phyloP scores from a whole-genome alignment of 495 filamentous ascomycete genomes.

The Patellaria atrata region DNA sequence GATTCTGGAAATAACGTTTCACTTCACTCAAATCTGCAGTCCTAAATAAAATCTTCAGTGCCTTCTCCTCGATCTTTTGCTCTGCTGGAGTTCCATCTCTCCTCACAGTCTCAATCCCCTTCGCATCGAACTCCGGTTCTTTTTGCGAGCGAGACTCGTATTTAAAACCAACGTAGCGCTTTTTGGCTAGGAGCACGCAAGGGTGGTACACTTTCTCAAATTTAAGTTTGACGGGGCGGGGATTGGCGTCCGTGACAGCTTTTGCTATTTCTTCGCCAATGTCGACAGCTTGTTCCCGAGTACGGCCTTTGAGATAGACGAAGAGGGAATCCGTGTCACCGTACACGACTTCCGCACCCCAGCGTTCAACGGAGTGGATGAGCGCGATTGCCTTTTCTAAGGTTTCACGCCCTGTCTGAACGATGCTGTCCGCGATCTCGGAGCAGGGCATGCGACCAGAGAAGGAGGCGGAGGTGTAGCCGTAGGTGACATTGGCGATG shows the following conservation, averaged over 20 bases:
- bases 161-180: constrained; percentile 95
- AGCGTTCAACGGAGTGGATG: constrained; percentile 73
- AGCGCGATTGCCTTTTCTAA: constrained; percentile 86
- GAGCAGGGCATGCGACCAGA: constrained; percentile 95
- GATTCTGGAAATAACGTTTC: constrained; percentile 77
- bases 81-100: constrained; percentile 89
- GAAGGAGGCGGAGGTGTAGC: constrained; percentile 91
- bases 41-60: constrained; percentile 75
- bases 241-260: constrained; percentile 78
- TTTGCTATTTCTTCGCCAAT: constrained; percentile 90
- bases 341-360: constrained; percentile 95
- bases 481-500: constrained; percentile 95
- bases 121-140: constrained; percentile 89
- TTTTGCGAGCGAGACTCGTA: constrained; percentile 68
- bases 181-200: constrained; percentile 87
- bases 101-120: constrained; percentile 93
- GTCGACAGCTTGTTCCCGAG: constrained; percentile 73
- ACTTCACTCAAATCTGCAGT: constrained; percentile 81
- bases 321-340: constrained; percentile 98
- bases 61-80: constrained; percentile 95
- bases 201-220: constrained; percentile 98
- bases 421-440: constrained; percentile 96
- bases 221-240: constrained; percentile 84
- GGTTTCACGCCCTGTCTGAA: constrained; percentile 87
- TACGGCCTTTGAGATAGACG: constrained; percentile 75